A percentile compares a stretch with the other conserved stretches of the same genome.
Evolutionary conservation across 306 rosid species (phyloP).

Genomic region (Trifolium pratense): DNA sequence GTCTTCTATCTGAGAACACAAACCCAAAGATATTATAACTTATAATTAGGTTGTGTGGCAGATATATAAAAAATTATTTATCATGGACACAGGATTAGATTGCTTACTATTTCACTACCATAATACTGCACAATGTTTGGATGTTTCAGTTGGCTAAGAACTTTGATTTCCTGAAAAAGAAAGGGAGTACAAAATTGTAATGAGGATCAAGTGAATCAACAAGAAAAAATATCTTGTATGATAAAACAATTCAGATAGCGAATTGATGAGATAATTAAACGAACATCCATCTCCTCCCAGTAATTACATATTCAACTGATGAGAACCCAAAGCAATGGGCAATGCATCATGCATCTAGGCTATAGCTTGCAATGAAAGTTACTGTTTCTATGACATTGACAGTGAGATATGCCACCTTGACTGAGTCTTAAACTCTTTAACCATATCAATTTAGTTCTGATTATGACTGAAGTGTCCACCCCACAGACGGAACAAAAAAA

Average conservation of each 20-base stretch:
- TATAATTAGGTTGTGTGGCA: slow-evolving; percentile 17
- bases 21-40: slow-evolving; percentile 24
- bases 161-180: slow-evolving; percentile 78
- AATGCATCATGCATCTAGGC: slow-evolving; percentile 15
- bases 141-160: slow-evolving; percentile 89
- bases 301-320: not conserved
- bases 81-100: slow-evolving; percentile 30
- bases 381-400: slow-evolving; percentile 12
- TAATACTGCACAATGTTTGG: slow-evolving; percentile 93
- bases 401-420: slow-evolving; percentile 11
- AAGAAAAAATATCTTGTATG: not conserved
- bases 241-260: slow-evolving; percentile 29
- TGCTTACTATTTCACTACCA: slow-evolving; percentile 92
- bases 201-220: slow-evolving; percentile 32
- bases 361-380: slow-evolving; percentile 1
- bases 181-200: not conserved
- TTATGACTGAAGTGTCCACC: not conserved
- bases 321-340: slow-evolving; percentile 2
- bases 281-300: not conserved
- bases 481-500: not conserved
- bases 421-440: not conserved
- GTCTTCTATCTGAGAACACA: slow-evolving; percentile 70
- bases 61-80: slow-evolving; percentile 10
- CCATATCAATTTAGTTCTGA: not conserved
- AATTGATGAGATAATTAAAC: slow-evolving; percentile 7